A percentile compares a stretch with the other conserved stretches of the same genome.
Conservation (phyloP, 2,329 filamentous ascomycete genomes). For the Aspergillus sp. region DNA sequence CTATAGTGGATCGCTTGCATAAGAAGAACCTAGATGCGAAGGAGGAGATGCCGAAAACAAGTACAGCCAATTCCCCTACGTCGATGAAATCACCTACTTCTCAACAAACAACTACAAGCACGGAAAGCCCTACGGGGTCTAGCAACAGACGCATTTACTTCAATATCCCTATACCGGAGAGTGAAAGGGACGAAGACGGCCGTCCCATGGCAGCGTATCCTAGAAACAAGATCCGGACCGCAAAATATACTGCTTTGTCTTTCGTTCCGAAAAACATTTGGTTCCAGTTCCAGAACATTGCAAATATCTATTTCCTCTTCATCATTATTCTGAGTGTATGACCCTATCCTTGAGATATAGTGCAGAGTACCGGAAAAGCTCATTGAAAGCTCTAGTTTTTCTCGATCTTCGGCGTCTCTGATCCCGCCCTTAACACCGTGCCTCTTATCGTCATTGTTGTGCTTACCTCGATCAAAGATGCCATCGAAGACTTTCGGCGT, state of each 20-base stretch:
- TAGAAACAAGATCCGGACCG: conserved; percentile 95
- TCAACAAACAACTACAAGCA: conserved; percentile 22
- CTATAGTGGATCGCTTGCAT: conserved; percentile 75
- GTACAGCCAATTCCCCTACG: conserved; percentile 40
- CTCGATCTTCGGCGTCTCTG: conserved; percentile 88
- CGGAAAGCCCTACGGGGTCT: conserved; percentile 46
- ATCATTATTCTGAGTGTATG: conserved; percentile 91
- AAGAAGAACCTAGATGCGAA: conserved; percentile 59
- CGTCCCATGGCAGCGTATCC: conserved; percentile 69
- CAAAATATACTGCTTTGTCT: conserved; percentile 93
- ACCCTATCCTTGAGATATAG: not conserved
- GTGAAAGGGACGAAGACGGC: conserved; percentile 78
- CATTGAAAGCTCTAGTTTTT: conserved; percentile 68
- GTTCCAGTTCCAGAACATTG: conserved; percentile 98
- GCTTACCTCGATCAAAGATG: conserved; percentile 91
- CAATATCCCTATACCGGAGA: conserved; percentile 75
- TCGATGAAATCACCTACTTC: conserved; percentile 38
- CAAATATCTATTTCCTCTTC: conserved; percentile 98
- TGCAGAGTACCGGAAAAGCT: conserved; percentile 14
- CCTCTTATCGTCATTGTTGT: conserved; percentile 89
- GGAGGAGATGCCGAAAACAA: conserved; percentile 68
- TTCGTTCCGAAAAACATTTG: conserved; percentile 97
- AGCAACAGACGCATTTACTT: conserved; percentile 61
- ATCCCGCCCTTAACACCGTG: conserved; percentile 85
- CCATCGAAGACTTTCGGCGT: conserved; percentile 89